Percentiles rank a stretch among this genome's conserved stretches.
Evolutionary conservation across 768 basidiomycete genomes (phyloP).

Genomic region (Phlebiopsis gigantea): DNA sequence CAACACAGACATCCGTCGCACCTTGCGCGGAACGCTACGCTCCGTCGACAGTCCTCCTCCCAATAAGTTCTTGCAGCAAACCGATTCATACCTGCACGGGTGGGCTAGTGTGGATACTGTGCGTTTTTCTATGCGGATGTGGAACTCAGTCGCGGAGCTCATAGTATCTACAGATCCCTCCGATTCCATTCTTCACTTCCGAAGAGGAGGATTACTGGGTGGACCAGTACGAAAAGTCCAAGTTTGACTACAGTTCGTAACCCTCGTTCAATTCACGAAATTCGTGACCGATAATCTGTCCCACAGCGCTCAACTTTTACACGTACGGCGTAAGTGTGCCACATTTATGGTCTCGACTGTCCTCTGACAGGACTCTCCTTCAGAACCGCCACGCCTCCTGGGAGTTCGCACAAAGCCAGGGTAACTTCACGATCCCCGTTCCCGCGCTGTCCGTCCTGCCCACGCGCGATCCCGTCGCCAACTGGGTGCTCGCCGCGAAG

Average conservation of each 20-base stretch:
- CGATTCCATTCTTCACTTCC: slow-evolving; percentile 51
- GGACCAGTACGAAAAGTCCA: slow-evolving; percentile 51
- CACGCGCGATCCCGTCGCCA: slow-evolving; percentile 41
- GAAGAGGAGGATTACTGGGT: slow-evolving; percentile 71
- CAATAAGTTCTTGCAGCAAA: slow-evolving; percentile 43
- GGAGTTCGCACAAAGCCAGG: slow-evolving; percentile 33
- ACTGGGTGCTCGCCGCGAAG: slow-evolving; percentile 33
- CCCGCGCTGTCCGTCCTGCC: slow-evolving; percentile 38
- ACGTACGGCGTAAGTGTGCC: slow-evolving; percentile 38
- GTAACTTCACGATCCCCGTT: slow-evolving; percentile 37
- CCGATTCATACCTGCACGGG: slow-evolving; percentile 44
- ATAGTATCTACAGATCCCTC: slow-evolving; percentile 42
- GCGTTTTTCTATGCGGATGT: no score
- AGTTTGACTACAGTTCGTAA: slow-evolving; percentile 55
- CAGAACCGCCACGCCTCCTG: slow-evolving; percentile 37
- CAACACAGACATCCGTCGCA: slow-evolving; percentile 48
- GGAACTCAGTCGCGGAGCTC: no score
- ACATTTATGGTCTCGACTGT: neutral
- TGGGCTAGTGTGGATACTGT: slow-evolving; percentile 46
- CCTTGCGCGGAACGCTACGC: slow-evolving; percentile 51
- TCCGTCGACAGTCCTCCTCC: slow-evolving; percentile 53
- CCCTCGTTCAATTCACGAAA: neutral
- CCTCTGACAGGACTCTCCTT: neutral
- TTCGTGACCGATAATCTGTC: neutral
- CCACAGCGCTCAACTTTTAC: slow-evolving; percentile 62